Conservation (phyloP, 495 filamentous ascomycete genomes). For the Penicillium turbatum region DNA sequence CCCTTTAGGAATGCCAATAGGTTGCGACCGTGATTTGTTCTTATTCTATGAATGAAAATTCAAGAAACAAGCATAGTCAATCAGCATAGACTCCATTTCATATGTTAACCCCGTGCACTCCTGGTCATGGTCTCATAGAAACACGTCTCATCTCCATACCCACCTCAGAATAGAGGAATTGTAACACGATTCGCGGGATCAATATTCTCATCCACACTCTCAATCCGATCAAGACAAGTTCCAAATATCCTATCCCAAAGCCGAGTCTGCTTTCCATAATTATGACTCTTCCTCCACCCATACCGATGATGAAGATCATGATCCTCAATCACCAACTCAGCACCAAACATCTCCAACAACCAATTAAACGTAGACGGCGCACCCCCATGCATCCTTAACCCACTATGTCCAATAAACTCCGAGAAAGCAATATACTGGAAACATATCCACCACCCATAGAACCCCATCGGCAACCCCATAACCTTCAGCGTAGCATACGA, state of each 20-base stretch:
- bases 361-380: constrained; percentile 26
- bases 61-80: no score
- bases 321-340: constrained; percentile 29
- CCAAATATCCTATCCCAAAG: constrained; percentile 30
- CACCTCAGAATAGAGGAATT: constrained; percentile 22
- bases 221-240: constrained; percentile 27
- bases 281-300: constrained; percentile 30
- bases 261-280: constrained; percentile 30
- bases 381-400: constrained; percentile 22
- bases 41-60: no score
- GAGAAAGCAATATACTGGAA: constrained; percentile 30
- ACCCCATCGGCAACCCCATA: constrained; percentile 24
- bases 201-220: constrained; percentile 23
- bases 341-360: constrained; percentile 24
- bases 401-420: constrained; percentile 29
- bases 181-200: constrained; percentile 25
- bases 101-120: no score
- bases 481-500: constrained; percentile 23
- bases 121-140: not conserved
- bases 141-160: not conserved
- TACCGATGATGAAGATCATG: constrained; percentile 32
- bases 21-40: no score
- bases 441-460: constrained; percentile 32
- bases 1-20: no score
- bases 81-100: no score